These are phyloP conservation scores for Pleurotus pulmonarius DNA, from an alignment of 768 basidiomycete genomes.

Conservation along the genomic window DNA sequence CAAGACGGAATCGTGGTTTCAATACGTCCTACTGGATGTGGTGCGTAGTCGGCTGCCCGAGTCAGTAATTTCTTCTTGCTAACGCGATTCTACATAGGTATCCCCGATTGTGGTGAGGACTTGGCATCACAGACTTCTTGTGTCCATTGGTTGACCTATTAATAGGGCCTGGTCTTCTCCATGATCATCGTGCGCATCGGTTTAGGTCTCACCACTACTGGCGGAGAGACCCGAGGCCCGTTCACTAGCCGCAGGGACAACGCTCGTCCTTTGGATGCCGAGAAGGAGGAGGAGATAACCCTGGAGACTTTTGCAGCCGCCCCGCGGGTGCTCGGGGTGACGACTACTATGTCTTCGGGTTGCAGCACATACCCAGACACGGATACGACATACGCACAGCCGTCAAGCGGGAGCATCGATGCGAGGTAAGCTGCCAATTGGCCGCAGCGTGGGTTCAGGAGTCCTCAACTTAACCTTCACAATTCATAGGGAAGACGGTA, in stretches of 20 bases:
- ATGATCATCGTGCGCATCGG: conserved; percentile 38
- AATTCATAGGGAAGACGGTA: too few species aligned
- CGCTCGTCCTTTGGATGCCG: background rate
- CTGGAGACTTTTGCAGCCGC: background rate
- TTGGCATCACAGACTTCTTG: background rate
- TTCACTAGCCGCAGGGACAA: background rate
- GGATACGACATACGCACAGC: background rate
- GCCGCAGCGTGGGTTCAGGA: too few species aligned
- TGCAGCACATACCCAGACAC: background rate
- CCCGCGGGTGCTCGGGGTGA: background rate
- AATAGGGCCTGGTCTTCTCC: conserved; percentile 31
- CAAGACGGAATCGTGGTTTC: conserved; percentile 27
- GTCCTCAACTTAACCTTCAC: too few species aligned
- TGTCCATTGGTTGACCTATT: background rate
- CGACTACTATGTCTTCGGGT: background rate
- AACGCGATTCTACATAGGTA: conserved; percentile 8
- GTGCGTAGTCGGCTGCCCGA: conserved; percentile 15
- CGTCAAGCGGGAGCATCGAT: background rate
- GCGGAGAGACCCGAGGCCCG: conserved; percentile 2
- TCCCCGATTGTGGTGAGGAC: conserved; percentile 20
- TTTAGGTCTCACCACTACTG: conserved; percentile 24
- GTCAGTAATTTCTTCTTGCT: too few species aligned
- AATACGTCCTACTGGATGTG: conserved; percentile 32
- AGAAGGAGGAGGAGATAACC: background rate
- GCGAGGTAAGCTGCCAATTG: background rate